Evolutionary conservation across 768 basidiomycete genomes (phyloP).

Genomic region (Brasilioporus rufonigricans): DNA sequence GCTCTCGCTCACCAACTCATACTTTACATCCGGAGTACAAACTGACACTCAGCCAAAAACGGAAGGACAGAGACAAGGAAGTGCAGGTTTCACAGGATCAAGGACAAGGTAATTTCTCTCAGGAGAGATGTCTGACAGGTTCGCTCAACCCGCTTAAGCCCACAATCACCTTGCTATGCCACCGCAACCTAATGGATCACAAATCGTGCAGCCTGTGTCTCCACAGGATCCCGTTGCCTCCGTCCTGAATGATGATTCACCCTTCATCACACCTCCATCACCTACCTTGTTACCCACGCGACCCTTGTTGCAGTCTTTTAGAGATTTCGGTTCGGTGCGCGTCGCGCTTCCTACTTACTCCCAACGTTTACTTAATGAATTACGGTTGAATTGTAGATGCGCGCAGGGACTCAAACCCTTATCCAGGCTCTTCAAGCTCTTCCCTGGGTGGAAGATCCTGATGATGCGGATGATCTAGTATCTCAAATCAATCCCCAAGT

Average conservation of each 20-base stretch:
- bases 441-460: slow-evolving; percentile 69
- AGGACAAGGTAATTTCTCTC: slow-evolving; percentile 32
- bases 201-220: slow-evolving; percentile 1
- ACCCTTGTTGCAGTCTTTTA: slow-evolving; percentile 52
- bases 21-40: slow-evolving; percentile 39
- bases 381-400: slow-evolving; percentile 53
- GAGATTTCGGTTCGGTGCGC: slow-evolving; percentile 70
- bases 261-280: slow-evolving; percentile 74
- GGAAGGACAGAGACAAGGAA: slow-evolving; percentile 50
- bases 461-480: slow-evolving; percentile 63
- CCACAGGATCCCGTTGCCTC: slow-evolving; percentile 8
- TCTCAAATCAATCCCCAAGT: slow-evolving; percentile 38
- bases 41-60: slow-evolving; percentile 55
- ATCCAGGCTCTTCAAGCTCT: slow-evolving; percentile 87
- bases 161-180: slow-evolving; percentile 11
- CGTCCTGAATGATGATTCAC: slow-evolving; percentile 46
- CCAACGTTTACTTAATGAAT: background rate
- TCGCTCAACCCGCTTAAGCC: slow-evolving; percentile 14
- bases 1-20: slow-evolving; percentile 29
- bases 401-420: slow-evolving; percentile 82
- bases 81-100: slow-evolving; percentile 13
- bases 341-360: slow-evolving; percentile 1
- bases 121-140: slow-evolving; percentile 20
- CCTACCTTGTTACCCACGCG: slow-evolving; percentile 48
- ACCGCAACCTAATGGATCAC: slow-evolving; percentile 20